Conservation (phyloP, 352 stramenopile species). For the Phytophthora sansomeana region DNA sequence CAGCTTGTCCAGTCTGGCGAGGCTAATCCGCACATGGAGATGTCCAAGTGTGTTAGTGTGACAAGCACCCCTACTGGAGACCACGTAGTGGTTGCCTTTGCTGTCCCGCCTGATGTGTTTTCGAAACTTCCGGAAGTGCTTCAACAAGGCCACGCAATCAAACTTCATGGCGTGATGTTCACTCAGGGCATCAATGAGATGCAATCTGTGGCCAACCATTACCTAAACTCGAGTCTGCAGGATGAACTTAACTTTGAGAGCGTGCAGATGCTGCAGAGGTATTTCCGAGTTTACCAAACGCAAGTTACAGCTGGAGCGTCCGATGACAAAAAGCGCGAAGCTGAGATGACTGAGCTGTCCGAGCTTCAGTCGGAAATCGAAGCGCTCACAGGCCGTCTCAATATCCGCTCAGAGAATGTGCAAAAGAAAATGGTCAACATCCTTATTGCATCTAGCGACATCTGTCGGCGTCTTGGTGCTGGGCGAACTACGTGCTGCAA, state of each 20-base stretch:
- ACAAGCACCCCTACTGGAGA: conserved; percentile 57
- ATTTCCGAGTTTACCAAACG: conserved; percentile 82
- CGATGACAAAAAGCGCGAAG: conserved; percentile 35
- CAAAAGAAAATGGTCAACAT: conserved; percentile 91
- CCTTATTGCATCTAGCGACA: conserved; percentile 85
- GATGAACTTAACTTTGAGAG: conserved; percentile 89
- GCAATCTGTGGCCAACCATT: conserved; percentile 92
- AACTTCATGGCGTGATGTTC: conserved; percentile 85
- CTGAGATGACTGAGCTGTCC: conserved; percentile 43
- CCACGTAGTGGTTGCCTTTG: conserved; percentile 77
- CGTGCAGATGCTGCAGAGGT: conserved; percentile 68
- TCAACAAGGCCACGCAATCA: conserved; percentile 73
- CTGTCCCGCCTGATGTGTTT: conserved; percentile 67
- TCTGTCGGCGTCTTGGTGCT: conserved; percentile 92
- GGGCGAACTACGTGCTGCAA: conserved; percentile 97
- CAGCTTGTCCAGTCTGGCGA: conserved; percentile 70
- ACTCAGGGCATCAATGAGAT: conserved; percentile 95
- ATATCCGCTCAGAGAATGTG: conserved; percentile 68
- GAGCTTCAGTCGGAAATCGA: conserved; percentile 70
- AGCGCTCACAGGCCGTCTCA: conserved; percentile 65
- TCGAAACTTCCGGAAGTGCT: conserved; percentile 63
- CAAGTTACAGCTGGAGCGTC: conserved; percentile 50
- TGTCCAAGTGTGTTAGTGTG: conserved; percentile 81
- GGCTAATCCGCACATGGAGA: conserved; percentile 59
- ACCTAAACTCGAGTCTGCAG: conserved; percentile 83